Evolutionary conservation across 441 rosid species (phyloP), one percentile per base, ranked within the genome.

Genomic region (Pelargonium fulgidum): DNA sequence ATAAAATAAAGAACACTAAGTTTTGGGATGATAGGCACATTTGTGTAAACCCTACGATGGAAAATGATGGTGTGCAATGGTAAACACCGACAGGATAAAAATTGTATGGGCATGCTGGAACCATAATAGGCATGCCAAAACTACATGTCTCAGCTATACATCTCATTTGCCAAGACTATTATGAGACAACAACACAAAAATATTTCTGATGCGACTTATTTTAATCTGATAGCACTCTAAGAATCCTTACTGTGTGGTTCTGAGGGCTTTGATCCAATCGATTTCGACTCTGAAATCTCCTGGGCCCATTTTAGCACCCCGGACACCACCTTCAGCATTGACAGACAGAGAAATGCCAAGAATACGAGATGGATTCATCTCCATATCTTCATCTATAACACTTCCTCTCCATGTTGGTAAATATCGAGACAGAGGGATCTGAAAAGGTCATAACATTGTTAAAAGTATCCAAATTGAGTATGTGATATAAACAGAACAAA

Each of bases 371-470:
- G 80, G 96, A 72, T 91, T 93, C 96, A 88, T 93, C 87, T 91
- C 97, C 86, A 91, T 13, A 1, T 82, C 19, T 42, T 81, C 92
- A 76, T 93, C 90, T 44, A 91, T 93, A 10, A 89, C 89, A 44
- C 87, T 89, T 64, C 97, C 98, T 82, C 92, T 88, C 97, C 96
- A 91, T 66, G 98, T 91, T 70, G 96, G 96, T 77, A 89, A 76
- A 76, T 86, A 93, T 70, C 80, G 76, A 68, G 87, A 86, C 39
- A 91, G 81, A 17, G 97, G 97, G 64, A 91, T 88, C 98, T 91
- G 89, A 24, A 68, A 73, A 74, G 9, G 68, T 41, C 20, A 58
- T 4, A 47, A 12, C 73, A 47, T 44, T 20, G 17, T 47, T 64
- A 17, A 16, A 64, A 36, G 2, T 24, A 16, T 12, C 14, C 42